phyloP scores from a whole-genome alignment of 345 rosid genomes.

The Hirschfeldia incana region DNA sequence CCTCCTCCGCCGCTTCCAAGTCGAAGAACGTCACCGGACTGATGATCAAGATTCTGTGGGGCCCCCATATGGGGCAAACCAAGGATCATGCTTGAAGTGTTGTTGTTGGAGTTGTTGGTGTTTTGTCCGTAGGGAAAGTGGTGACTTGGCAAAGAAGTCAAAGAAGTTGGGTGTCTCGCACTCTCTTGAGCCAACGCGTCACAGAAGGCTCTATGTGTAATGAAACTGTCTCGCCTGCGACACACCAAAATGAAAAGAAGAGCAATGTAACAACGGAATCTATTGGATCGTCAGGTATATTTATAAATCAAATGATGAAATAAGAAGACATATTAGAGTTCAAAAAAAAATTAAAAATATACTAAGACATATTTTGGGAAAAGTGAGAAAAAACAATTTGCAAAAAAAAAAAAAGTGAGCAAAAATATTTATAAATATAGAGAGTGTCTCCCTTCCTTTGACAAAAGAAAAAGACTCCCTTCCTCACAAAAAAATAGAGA shows the following conservation, averaged over 20 bases:
- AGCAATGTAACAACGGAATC: slow-evolving; percentile 30
- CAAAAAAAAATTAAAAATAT: slow-evolving; percentile 4
- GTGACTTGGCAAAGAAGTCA: slow-evolving; percentile 56
- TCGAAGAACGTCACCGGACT: slow-evolving; percentile 48
- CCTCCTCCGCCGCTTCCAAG: slow-evolving; percentile 54
- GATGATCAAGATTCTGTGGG: slow-evolving; percentile 47
- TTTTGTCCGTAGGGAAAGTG: slow-evolving; percentile 54
- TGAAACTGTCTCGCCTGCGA: slow-evolving; percentile 78
- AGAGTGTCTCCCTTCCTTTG: too few relatives aligned
- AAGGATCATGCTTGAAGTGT: slow-evolving; percentile 50
- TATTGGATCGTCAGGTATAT: slow-evolving; percentile 35
- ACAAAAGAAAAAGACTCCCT: too few relatives aligned
- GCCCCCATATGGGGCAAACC: slow-evolving; percentile 59
- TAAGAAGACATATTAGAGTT: slow-evolving; percentile 21
- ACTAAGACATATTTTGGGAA: slow-evolving; percentile 22
- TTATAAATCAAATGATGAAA: slow-evolving; percentile 11
- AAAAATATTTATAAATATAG: neutral
- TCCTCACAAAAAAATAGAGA: neutral
- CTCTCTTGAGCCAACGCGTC: slow-evolving; percentile 84
- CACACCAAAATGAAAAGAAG: neutral
- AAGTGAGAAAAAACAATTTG: neutral
- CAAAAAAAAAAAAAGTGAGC: too few relatives aligned
- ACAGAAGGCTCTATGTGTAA: slow-evolving; percentile 81
- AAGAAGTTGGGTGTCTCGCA: slow-evolving; percentile 65
- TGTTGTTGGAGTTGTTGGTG: slow-evolving; percentile 45